These are phyloP conservation scores for Leptosphaerulina australis DNA, from an alignment of 2,329 filamentous ascomycete species.

Conservation along the genomic window DNA sequence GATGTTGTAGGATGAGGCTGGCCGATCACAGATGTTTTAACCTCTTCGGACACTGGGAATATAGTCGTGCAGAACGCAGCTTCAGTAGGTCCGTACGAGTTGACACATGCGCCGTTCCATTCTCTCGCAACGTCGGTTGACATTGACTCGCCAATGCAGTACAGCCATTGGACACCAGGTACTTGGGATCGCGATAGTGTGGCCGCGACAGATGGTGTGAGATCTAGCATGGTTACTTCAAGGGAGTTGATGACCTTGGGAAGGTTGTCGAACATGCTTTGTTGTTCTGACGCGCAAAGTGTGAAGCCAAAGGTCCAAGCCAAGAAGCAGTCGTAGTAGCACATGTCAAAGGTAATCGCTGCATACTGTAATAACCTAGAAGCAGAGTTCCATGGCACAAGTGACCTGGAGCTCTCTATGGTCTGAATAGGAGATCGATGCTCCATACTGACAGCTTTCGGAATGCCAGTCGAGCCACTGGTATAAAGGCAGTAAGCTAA, in stretches of 20 bases:
- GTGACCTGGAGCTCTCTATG: constrained; percentile 45
- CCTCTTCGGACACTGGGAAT: constrained; percentile 34
- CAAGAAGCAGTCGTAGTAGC: constrained; percentile 56
- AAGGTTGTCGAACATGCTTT: constrained; percentile 48
- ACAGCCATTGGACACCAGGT: constrained; percentile 50
- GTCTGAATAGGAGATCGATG: constrained; percentile 51
- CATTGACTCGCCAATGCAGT: constrained; percentile 55
- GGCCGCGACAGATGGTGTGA: constrained; percentile 52
- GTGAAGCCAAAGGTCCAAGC: constrained; percentile 54
- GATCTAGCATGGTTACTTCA: constrained; percentile 48
- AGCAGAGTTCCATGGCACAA: constrained; percentile 49
- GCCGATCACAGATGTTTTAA: constrained; percentile 50
- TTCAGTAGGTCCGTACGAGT: constrained; percentile 54
- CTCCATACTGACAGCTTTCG: constrained; percentile 53
- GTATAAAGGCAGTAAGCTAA: constrained; percentile 54
- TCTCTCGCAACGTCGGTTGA: constrained; percentile 45
- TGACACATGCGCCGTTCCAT: constrained; percentile 51
- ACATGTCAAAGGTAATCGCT: constrained; percentile 54
- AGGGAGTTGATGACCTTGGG: constrained; percentile 44
- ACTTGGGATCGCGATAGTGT: constrained; percentile 42
- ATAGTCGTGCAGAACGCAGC: constrained; percentile 56
- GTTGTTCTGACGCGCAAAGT: constrained; percentile 50
- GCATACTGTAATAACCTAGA: constrained; percentile 53
- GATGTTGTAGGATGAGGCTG: constrained; percentile 51
- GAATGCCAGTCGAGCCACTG: constrained; percentile 52